phyloP scores from a whole-genome alignment of 305 asterid species.

The Stenogyne calaminthoides region DNA sequence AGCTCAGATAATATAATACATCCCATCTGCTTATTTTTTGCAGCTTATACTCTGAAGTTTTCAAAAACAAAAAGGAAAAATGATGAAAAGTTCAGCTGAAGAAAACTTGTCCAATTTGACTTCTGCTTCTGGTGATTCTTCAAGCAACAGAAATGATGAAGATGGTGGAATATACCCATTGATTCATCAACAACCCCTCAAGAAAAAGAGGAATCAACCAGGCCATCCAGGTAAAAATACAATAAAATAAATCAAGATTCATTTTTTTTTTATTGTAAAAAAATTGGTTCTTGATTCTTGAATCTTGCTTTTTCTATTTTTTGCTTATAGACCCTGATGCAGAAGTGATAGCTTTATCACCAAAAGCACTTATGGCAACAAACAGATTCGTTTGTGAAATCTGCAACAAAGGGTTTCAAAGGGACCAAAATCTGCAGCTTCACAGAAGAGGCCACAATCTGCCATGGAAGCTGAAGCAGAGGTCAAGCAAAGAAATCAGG shows the following conservation, averaged over 20 bases:
- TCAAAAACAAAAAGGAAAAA: neutral
- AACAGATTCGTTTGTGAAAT: constrained; percentile 87
- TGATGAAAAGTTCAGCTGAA: constrained; percentile 53
- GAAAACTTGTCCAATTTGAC: constrained; percentile 87
- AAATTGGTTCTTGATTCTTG: neutral
- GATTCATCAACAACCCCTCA: constrained; percentile 45
- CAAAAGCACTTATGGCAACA: constrained; percentile 71
- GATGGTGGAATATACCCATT: constrained; percentile 44
- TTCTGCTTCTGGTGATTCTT: constrained; percentile 75
- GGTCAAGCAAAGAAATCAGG: constrained; percentile 52
- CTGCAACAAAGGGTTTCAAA: constrained; percentile 87
- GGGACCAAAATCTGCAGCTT: constrained; percentile 90
- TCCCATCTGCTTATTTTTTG: constrained; percentile 27
- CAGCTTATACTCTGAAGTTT: neutral
- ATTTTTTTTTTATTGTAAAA: neutral
- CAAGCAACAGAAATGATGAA: constrained; percentile 46
- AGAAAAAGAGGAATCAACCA: constrained; percentile 85
- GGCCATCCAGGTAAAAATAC: constrained; percentile 79
- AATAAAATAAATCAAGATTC: neutral
- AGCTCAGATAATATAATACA: neutral
- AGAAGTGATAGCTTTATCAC: constrained; percentile 88
- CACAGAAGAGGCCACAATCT: constrained; percentile 92
- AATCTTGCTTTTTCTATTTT: neutral
- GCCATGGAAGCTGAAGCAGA: constrained; percentile 93
- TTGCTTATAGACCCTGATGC: constrained; percentile 67